A percentile compares a stretch with the other conserved stretches of the same genome.
These are phyloP conservation scores for Barnettozyma wickerhamii DNA, from an alignment of 805 yeast species.

Conservation along the genomic window DNA sequence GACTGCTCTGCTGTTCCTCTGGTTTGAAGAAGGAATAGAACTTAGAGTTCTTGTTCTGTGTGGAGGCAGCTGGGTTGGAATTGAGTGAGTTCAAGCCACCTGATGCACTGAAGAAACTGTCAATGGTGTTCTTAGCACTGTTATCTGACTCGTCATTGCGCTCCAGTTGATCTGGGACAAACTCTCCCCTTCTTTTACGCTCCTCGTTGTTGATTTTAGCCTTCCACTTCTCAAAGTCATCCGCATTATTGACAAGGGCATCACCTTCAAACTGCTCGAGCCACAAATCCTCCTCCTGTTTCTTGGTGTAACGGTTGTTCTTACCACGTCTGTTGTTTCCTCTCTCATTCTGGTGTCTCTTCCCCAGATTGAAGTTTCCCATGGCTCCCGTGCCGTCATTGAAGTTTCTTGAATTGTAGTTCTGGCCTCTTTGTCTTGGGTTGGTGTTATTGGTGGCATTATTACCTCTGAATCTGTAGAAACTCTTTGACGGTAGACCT, in stretches of 20 bases:
- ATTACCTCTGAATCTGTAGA: slow-evolving; percentile 17
- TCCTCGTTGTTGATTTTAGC: slow-evolving; percentile 34
- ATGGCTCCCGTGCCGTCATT: slow-evolving; percentile 24
- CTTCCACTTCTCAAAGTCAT: slow-evolving; percentile 39
- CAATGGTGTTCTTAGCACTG: slow-evolving; percentile 20
- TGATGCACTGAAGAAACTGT: slow-evolving; percentile 19
- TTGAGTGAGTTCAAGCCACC: slow-evolving; percentile 14
- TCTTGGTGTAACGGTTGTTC: slow-evolving; percentile 14
- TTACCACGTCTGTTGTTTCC: slow-evolving; percentile 11
- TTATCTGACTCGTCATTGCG: slow-evolving; percentile 2
- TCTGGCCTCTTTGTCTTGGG: slow-evolving; percentile 8
- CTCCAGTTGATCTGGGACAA: slow-evolving; percentile 9
- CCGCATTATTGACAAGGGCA: slow-evolving; percentile 22
- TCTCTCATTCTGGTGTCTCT: slow-evolving; percentile 9
- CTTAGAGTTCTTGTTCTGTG: slow-evolving; percentile 24
- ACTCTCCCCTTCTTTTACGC: slow-evolving; percentile 29
- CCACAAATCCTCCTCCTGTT: slow-evolving; percentile 21
- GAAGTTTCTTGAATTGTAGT: slow-evolving; percentile 11
- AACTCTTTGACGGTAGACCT: slow-evolving; percentile 20
- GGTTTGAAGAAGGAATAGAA: slow-evolving; percentile 25
- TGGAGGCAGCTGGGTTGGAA: slow-evolving; percentile 3
- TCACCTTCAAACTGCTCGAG: slow-evolving; percentile 18
- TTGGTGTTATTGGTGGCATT: slow-evolving; percentile 5
- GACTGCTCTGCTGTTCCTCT: slow-evolving; percentile 11
- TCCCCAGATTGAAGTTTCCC: slow-evolving; percentile 27